These are phyloP conservation scores for Puccinia polysora DNA, from an alignment of 1,284 basidiomycete species.

Conservation along the genomic window DNA sequence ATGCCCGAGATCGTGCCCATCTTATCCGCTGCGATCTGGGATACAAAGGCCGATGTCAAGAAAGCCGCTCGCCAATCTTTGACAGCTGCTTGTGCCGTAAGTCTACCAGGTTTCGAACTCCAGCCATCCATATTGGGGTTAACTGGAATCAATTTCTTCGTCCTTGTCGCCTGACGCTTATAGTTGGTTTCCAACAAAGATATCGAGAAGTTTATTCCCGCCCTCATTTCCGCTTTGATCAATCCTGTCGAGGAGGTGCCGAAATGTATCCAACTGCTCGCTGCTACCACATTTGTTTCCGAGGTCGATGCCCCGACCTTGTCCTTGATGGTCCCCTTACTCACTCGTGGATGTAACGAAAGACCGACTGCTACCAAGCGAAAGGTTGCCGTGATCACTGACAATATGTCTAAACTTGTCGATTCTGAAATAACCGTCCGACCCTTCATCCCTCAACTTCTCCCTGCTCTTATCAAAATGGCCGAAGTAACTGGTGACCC, in stretches of 20 bases:
- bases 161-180: not conserved
- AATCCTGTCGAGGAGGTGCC: conserved; percentile 99
- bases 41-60: conserved; percentile 99
- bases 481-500: conserved; percentile 87
- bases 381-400: conserved; percentile 91
- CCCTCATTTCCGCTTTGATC: conserved; percentile 92
- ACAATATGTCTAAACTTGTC: conserved; percentile 98
- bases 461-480: conserved; percentile 90
- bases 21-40: conserved; percentile 95
- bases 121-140: too few species aligned
- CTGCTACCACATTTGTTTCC: conserved; percentile 99
- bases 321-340: conserved; percentile 96
- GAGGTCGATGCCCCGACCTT: conserved; percentile 99
- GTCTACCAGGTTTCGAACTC: too few species aligned
- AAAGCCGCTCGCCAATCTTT: conserved; percentile 94
- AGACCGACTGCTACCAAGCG: conserved; percentile 93
- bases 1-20: conserved; percentile 96
- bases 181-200: conserved; percentile 90
- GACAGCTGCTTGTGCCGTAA: conserved; percentile 80
- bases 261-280: conserved; percentile 90
- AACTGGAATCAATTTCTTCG: conserved; percentile 67
- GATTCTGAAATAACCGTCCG: conserved; percentile 90
- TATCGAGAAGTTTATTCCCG: conserved; percentile 91
- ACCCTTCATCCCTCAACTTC: conserved; percentile 90
- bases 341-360: conserved; percentile 90